Evolutionary conservation across 495 filamentous ascomycete species (phyloP).

Genomic region (Podospora pseudocomata): DNA sequence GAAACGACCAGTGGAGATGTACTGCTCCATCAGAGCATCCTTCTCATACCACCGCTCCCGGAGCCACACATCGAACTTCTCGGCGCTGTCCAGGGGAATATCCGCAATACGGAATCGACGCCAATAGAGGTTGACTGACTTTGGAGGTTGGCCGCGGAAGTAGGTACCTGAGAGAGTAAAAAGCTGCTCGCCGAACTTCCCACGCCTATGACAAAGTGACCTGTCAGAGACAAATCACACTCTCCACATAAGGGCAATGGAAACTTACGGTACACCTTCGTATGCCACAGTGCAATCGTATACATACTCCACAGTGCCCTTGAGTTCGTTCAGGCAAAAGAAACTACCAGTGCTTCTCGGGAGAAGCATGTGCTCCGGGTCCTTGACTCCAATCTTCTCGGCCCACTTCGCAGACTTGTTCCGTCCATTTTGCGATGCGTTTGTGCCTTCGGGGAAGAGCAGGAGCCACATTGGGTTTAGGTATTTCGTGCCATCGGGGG

Average conservation of each 20-base stretch:
- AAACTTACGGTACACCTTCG: slow-evolving; percentile 70
- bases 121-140: slow-evolving; percentile 85
- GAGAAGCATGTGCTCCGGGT: slow-evolving; percentile 64
- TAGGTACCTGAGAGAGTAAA: slow-evolving; percentile 72
- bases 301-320: slow-evolving; percentile 68
- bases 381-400: slow-evolving; percentile 60
- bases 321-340: slow-evolving; percentile 71
- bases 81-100: slow-evolving; percentile 62
- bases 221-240: slow-evolving; percentile 17
- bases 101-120: slow-evolving; percentile 62
- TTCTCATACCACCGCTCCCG: slow-evolving; percentile 75
- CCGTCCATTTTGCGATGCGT: slow-evolving; percentile 63
- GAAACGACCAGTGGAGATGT: slow-evolving; percentile 64
- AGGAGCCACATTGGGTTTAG: slow-evolving; percentile 82
- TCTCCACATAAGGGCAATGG: not conserved
- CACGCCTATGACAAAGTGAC: slow-evolving; percentile 45
- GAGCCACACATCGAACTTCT: slow-evolving; percentile 70
- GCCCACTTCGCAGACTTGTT: slow-evolving; percentile 63
- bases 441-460: slow-evolving; percentile 82
- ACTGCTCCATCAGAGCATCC: slow-evolving; percentile 69
- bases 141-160: slow-evolving; percentile 72
- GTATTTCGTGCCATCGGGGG: slow-evolving; percentile 49
- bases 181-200: slow-evolving; percentile 68
- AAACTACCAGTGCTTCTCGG: slow-evolving; percentile 73
- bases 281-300: slow-evolving; percentile 87